Evolutionary conservation across 768 basidiomycete species (phyloP).

Genomic region (Tricholoma flavovirens): DNA sequence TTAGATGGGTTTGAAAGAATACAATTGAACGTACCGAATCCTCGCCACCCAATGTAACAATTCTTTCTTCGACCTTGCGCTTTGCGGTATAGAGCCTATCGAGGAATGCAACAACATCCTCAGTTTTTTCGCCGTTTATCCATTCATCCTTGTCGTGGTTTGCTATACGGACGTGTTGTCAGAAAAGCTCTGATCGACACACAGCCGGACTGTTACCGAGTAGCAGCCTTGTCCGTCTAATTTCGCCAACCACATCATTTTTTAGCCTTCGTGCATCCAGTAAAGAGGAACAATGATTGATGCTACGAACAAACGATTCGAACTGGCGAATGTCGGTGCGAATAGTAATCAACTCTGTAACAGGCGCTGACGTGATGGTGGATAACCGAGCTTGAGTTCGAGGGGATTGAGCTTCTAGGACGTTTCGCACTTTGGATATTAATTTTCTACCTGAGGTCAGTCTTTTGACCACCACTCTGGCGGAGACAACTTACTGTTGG

Average conservation of each 20-base stretch:
- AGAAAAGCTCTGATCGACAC: neutral
- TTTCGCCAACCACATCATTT: slow-evolving; percentile 91
- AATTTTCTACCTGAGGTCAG: slow-evolving; percentile 50
- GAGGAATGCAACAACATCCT: slow-evolving; percentile 81
- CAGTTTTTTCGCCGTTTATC: slow-evolving; percentile 82
- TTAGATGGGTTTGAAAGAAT: neutral
- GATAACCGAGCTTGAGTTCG: slow-evolving; percentile 39
- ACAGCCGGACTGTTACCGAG: slow-evolving; percentile 45
- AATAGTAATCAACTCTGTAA: slow-evolving; percentile 72
- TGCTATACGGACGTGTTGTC: slow-evolving; percentile 34
- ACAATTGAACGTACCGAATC: slow-evolving; percentile 42
- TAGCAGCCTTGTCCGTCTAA: slow-evolving; percentile 68
- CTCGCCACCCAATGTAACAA: slow-evolving; percentile 67
- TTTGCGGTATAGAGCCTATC: slow-evolving; percentile 88
- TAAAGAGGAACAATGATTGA: slow-evolving; percentile 73
- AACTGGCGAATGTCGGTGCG: slow-evolving; percentile 80
- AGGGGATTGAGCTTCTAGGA: slow-evolving; percentile 75
- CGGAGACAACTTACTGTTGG: slow-evolving; percentile 34
- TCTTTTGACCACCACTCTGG: neutral
- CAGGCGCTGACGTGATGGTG: slow-evolving; percentile 23
- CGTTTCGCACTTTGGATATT: slow-evolving; percentile 83
- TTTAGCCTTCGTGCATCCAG: slow-evolving; percentile 86
- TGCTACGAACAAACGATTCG: slow-evolving; percentile 85
- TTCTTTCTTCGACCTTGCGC: slow-evolving; percentile 80
- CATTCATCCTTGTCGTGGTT: slow-evolving; percentile 85